A percentile compares a stretch with the other conserved stretches of the same genome.
phyloP scores from a whole-genome alignment of 2,329 filamentous ascomycete genomes.

The Stagonosporopsis chrysanthemi region DNA sequence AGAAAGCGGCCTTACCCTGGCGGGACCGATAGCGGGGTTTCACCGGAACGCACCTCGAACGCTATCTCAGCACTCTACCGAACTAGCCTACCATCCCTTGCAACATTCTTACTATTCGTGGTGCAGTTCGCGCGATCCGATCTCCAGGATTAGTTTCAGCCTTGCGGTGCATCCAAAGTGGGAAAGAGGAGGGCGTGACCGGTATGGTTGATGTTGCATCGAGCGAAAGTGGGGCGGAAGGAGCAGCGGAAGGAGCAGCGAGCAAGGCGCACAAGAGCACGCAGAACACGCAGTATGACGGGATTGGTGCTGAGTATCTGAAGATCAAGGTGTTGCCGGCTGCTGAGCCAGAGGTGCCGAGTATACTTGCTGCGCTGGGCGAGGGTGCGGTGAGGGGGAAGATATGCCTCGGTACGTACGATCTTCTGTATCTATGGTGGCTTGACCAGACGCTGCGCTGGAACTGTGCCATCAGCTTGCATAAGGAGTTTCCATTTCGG shows the following conservation, averaged over 20 bases:
- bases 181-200: neutral
- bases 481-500: neutral
- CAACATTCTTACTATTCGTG: neutral
- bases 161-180: neutral
- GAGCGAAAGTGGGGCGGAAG: neutral
- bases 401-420: constrained; percentile 36
- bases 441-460: neutral
- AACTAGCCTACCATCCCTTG: neutral
- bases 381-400: constrained; percentile 31
- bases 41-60: constrained; percentile 1
- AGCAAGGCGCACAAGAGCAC: constrained; percentile 16
- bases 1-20: constrained; percentile 1
- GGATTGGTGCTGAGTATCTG: constrained; percentile 38
- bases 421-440: neutral
- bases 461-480: neutral
- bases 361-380: constrained; percentile 30
- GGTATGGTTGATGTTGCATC: neutral
- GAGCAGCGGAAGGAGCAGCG: neutral
- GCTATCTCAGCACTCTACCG: neutral
- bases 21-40: constrained; percentile 5
- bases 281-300: constrained; percentile 42
- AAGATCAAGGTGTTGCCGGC: constrained; percentile 33
- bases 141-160: neutral
- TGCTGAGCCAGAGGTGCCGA: constrained; percentile 32
- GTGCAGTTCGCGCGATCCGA: neutral